Percentiles rank a stretch among this genome's conserved stretches.
Evolutionary conservation across 495 filamentous ascomycete genomes (phyloP).

Genomic region (Annulohypoxylon bovei): DNA sequence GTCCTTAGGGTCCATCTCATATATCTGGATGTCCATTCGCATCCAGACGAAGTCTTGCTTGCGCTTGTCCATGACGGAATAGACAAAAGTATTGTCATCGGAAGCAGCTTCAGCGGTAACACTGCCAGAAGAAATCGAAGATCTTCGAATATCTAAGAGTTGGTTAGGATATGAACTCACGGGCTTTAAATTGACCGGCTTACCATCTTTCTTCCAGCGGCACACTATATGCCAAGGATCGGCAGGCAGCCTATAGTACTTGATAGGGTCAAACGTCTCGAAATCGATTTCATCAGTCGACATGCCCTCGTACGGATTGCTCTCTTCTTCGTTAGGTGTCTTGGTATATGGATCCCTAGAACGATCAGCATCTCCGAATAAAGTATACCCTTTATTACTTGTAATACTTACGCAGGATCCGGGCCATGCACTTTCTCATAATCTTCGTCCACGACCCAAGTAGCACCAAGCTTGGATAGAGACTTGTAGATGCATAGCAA

Average conservation of each 20-base stretch:
- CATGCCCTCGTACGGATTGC: slow-evolving; percentile 43
- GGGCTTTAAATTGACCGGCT: slow-evolving; percentile 57
- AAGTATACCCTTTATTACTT: background rate
- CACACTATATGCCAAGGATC: slow-evolving; percentile 97
- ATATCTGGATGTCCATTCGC: slow-evolving; percentile 95
- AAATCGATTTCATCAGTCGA: slow-evolving; percentile 40
- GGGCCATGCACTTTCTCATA: slow-evolving; percentile 52
- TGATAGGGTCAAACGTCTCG: slow-evolving; percentile 49
- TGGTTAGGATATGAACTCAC: slow-evolving; percentile 1
- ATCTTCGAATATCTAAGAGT: slow-evolving; percentile 52
- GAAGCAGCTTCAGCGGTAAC: slow-evolving; percentile 41
- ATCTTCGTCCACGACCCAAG: slow-evolving; percentile 77
- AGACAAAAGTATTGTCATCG: slow-evolving; percentile 48
- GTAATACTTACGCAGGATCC: slow-evolving; percentile 36
- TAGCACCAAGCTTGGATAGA: slow-evolving; percentile 82
- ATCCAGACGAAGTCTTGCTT: slow-evolving; percentile 72
- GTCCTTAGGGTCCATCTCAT: slow-evolving; percentile 80
- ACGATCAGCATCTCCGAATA: slow-evolving; percentile 21
- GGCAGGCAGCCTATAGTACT: slow-evolving; percentile 78
- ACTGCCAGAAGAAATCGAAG: slow-evolving; percentile 48
- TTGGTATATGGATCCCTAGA: slow-evolving; percentile 42
- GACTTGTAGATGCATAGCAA: slow-evolving; percentile 94
- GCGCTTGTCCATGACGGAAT: slow-evolving; percentile 52
- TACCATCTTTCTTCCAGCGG: slow-evolving; percentile 81
- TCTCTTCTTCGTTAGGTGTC: slow-evolving; percentile 21